Base-by-base conservation (phyloP, 106 monocot genomes). In the Dendrobium nobile region DNA sequence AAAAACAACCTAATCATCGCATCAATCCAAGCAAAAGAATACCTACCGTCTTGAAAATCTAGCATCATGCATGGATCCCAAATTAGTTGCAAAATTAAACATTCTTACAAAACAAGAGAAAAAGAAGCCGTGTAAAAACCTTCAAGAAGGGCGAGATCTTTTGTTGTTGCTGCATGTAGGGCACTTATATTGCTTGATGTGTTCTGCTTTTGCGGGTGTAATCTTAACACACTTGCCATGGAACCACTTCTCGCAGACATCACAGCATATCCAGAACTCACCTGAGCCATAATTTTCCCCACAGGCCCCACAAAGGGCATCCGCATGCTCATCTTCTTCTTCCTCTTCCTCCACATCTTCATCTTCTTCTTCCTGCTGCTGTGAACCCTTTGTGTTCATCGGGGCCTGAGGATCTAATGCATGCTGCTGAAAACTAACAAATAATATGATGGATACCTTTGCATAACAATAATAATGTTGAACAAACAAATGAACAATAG, bases 251-350 rank as follows among this genome's bases (percentile, higher is more conserved):
- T 90, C 90, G 28, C 90, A 90, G 20, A 90, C 78, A 54, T 90
- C 90, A 45, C 90, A 90, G 84, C 87, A 90, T 73, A 90, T 90
- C 90, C 90, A 90, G 68, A 90, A 90, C 76, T 88, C 90, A 22
- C 86, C 90, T 4, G 84, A 80, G 7, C 82, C 88, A 20, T 90
- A 90, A 76, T 82, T 88, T 54, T 88, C 90, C 18, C 87, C 86
- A 44, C 90, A 90, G 4, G 90, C 87, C 18, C 90, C 90, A 24
- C 90, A 90, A 8, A 90, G 72, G 5, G 90, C 78, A 9, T 88
- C 83, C 9, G 55, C 88, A 72, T 88, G 88, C 54, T 88, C 85
- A 15, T 85, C 88, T 48, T 85, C 84, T 4, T 88, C 82, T 28
- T 82, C 84, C 4, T 88, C 82, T 48, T 80, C 84, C 5, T 79